A percentile compares a stretch with the other conserved stretches of the same genome.
These are phyloP conservation scores for Barnettozyma siamensis DNA, from an alignment of 805 yeast species.

Conservation along the genomic window DNA sequence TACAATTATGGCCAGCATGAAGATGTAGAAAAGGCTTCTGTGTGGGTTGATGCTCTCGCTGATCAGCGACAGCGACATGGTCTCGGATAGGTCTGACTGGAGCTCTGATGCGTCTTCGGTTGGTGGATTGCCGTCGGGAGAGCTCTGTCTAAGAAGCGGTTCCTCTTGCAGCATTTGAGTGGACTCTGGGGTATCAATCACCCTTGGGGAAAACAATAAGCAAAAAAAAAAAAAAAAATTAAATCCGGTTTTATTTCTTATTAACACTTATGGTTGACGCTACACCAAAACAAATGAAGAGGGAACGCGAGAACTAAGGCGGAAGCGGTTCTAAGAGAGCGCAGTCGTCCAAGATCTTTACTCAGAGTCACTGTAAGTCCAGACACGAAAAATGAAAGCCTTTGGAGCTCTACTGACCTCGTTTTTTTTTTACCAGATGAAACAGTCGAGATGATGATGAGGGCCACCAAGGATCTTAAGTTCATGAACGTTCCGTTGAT, in stretches of 20 bases:
- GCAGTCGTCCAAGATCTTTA: neutral
- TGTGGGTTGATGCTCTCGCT: conserved; percentile 35
- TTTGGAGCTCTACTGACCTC: neutral
- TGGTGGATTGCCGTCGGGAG: neutral
- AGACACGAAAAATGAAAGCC: no score
- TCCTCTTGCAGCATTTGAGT: neutral
- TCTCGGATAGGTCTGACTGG: conserved; percentile 2
- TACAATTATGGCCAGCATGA: conserved; percentile 41
- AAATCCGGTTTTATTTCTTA: no score
- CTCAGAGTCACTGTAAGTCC: neutral
- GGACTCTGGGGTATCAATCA: neutral
- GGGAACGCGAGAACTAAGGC: no score
- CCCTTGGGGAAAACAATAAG: neutral
- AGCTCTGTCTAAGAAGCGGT: neutral
- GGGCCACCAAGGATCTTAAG: conserved; percentile 6
- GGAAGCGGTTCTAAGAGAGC: no score
- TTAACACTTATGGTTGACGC: no score
- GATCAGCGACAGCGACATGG: conserved; percentile 23
- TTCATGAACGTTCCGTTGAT: neutral
- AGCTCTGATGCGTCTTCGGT: neutral
- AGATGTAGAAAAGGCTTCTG: conserved; percentile 38
- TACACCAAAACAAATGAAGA: no score
- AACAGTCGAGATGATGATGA: conserved; percentile 9
- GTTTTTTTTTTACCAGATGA: conserved; percentile 2
- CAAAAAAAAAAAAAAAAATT: no score